Evolutionary conservation across 1,284 basidiomycete genomes (phyloP).

Genomic region (Papiliotrema fonsecae): DNA sequence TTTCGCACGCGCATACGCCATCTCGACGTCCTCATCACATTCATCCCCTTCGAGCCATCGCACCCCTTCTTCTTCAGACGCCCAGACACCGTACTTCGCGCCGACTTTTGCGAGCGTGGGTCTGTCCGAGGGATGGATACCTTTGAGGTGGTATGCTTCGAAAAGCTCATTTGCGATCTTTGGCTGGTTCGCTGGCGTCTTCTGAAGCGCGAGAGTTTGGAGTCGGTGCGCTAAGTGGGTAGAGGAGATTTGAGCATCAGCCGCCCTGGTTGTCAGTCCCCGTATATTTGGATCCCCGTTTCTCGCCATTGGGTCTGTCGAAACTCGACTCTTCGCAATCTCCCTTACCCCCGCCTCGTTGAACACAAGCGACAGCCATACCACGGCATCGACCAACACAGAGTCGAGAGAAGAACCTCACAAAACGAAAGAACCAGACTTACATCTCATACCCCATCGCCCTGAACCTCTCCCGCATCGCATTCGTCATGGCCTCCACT

Average conservation of each 20-base stretch:
- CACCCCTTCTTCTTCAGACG: slow-evolving; percentile 21
- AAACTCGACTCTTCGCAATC: too few relatives aligned
- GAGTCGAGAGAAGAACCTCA: neutral
- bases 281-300: too few relatives aligned
- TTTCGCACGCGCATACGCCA: slow-evolving; percentile 34
- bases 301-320: too few relatives aligned
- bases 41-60: slow-evolving; percentile 34
- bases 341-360: too few relatives aligned
- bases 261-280: slow-evolving; percentile 21
- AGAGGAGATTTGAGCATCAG: slow-evolving; percentile 38
- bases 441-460: slow-evolving; percentile 44
- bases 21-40: slow-evolving; percentile 37
- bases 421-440: slow-evolving; percentile 11
- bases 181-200: slow-evolving; percentile 41
- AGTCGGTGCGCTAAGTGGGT: slow-evolving; percentile 48
- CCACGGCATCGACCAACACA: neutral
- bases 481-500: slow-evolving; percentile 28
- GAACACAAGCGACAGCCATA: too few relatives aligned
- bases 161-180: slow-evolving; percentile 35
- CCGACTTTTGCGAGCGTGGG: slow-evolving; percentile 39
- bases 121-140: slow-evolving; percentile 39
- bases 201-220: slow-evolving; percentile 27
- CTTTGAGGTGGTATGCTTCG: slow-evolving; percentile 45
- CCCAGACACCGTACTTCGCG: slow-evolving; percentile 44
- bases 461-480: slow-evolving; percentile 38